Conservation (phyloP, 2,329 filamentous ascomycete genomes). For the Neonectria neomacrospora region DNA sequence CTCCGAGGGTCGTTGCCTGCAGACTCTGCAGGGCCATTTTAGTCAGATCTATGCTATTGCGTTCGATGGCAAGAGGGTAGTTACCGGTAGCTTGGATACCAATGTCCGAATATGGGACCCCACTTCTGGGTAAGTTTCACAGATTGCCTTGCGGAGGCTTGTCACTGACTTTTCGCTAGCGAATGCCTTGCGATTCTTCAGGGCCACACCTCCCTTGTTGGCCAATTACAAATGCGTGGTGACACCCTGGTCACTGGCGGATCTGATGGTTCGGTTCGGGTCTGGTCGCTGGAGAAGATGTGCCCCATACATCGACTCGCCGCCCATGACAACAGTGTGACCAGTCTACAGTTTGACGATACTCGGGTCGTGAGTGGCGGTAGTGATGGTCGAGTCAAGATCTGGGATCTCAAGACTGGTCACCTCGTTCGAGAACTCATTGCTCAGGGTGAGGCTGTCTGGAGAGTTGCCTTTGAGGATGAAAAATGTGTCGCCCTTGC, state of each 20-base stretch:
- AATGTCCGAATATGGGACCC: constrained; percentile 98
- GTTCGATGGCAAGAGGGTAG: constrained; percentile 92
- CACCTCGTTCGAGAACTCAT: constrained; percentile 91
- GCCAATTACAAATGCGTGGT: constrained; percentile 94
- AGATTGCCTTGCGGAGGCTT: not conserved
- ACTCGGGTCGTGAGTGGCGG: constrained; percentile 95
- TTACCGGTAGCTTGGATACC: constrained; percentile 95
- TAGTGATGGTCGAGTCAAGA: constrained; percentile 96
- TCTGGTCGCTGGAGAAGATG: constrained; percentile 94
- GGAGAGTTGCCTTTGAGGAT: constrained; percentile 97
- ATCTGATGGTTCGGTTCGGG: constrained; percentile 93
- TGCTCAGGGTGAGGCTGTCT: constrained; percentile 91
- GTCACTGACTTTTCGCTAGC: constrained; percentile 54
- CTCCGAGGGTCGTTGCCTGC: constrained; percentile 89
- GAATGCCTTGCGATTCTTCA: constrained; percentile 92
- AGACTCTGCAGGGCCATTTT: constrained; percentile 92
- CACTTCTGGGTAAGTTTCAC: constrained; percentile 75
- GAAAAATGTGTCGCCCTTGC: constrained; percentile 98
- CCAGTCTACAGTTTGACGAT: constrained; percentile 96
- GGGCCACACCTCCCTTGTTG: constrained; percentile 95
- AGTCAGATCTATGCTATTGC: constrained; percentile 99
- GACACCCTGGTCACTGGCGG: constrained; percentile 96
- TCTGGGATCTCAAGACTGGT: constrained; percentile 96
- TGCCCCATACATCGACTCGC: constrained; percentile 93
- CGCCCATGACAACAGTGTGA: constrained; percentile 98